These are phyloP conservation scores for Auriscalpium orientale DNA, from an alignment of 768 basidiomycete species.

Conservation along the genomic window DNA sequence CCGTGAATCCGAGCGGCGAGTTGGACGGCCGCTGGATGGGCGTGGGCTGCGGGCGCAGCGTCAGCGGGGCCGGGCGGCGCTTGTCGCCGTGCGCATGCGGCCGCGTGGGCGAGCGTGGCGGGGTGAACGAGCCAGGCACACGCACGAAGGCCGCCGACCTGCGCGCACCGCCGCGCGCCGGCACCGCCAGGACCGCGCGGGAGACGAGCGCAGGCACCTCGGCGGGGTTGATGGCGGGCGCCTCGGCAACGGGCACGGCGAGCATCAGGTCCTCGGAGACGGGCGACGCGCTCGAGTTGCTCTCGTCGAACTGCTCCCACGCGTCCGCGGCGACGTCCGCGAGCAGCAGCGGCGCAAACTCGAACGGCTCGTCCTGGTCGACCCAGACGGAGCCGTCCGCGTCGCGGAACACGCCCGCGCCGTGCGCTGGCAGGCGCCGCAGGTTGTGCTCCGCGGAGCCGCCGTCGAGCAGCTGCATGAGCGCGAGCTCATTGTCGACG, in stretches of 20 bases:
- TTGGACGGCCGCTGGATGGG: background rate
- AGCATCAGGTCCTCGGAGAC: background rate
- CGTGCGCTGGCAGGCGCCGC: constrained; percentile 32
- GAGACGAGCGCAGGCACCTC: background rate
- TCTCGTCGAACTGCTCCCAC: background rate
- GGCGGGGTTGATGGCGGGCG: background rate
- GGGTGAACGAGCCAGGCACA: background rate
- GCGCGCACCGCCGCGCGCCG: constrained; percentile 1
- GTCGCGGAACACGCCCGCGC: constrained; percentile 52
- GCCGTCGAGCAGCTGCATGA: constrained; percentile 65
- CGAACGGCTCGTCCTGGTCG: constrained; percentile 66
- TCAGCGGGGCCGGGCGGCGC: constrained; percentile 1
- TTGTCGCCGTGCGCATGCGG: background rate
- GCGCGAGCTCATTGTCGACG: constrained; percentile 55
- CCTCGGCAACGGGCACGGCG: background rate
- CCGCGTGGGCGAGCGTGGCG: background rate
- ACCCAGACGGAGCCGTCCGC: constrained; percentile 58
- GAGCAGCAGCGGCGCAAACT: constrained; percentile 54
- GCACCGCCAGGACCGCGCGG: constrained; percentile 4
- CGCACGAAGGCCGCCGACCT: background rate
- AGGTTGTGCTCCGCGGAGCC: constrained; percentile 50
- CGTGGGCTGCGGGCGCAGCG: background rate
- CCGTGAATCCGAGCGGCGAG: background rate
- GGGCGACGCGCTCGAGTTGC: background rate
- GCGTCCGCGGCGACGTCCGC: constrained; percentile 10